Evolutionary conservation across 257 asterid genomes (phyloP), one percentile per base, ranked within the genome.

Genomic region (Mentha longifolia): DNA sequence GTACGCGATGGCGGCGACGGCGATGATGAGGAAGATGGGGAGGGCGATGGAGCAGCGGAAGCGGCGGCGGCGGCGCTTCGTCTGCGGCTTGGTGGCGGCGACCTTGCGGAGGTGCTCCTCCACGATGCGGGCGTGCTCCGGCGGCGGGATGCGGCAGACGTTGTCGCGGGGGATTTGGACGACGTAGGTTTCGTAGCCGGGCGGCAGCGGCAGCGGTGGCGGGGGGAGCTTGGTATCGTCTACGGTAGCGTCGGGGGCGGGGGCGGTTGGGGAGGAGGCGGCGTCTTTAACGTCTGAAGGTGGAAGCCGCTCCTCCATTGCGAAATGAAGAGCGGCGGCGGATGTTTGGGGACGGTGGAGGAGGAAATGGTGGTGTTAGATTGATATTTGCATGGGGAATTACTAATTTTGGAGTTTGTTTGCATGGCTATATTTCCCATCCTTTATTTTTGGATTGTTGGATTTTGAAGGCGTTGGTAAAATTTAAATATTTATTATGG

Each of bases 131-230:
- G 96, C 95, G 74, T 93, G 82, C 41, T 93, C 96, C 0, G 95
- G 87, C 0, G 97, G 95, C 0, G 98, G 98, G 3, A 89, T 67
- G 28, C 96, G 96, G 79, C 88, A 88, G 59, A 93, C 83, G 68
- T 86, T 91, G 56, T 93, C 92, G 14, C 89, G 84, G 30, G 96
- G 96, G 39, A 91, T 74, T 31, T 81, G 93, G 16, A 93, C 84
- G 49, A 93, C 87, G 66, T 87, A 87, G 54, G 95, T 87, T 2
- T 75, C 88, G 16, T 78, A 20, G 8, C 49, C 7, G 73, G 73
- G 56, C 16, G 50, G 73, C 70, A 43, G 73, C 68, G 19, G 62
- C 54, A 0, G 64, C 91, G 90, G 74, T 14, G 47, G 64, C 91
- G 90, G 74, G 47, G 47, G 8, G 83, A 80, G 62, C 81, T 72